A percentile compares a stretch with the other conserved stretches of the same genome.
Evolutionary conservation across 805 yeast genomes (phyloP).

Genomic region (Grigorovia jiainica): DNA sequence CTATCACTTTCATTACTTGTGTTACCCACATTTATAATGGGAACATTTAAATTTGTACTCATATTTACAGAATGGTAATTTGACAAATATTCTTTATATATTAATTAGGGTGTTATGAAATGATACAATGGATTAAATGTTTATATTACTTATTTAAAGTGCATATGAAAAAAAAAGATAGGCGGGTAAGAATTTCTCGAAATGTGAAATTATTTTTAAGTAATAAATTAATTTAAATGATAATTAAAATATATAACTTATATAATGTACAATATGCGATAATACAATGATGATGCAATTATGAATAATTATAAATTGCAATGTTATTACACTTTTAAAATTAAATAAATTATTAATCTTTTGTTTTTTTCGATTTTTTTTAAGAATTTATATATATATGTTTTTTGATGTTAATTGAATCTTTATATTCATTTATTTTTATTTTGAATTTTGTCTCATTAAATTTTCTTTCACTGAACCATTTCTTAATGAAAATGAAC

Average conservation of each 20-base stretch:
- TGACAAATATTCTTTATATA: neutral
- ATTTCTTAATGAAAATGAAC: slow-evolving; percentile 27
- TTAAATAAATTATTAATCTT: neutral
- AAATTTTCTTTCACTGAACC: slow-evolving; percentile 16
- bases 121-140: too few relatives aligned
- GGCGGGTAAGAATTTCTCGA: neutral
- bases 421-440: too few relatives aligned
- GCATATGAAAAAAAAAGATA: neutral
- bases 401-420: too few relatives aligned
- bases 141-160: neutral
- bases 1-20: neutral
- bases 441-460: slow-evolving; percentile 1
- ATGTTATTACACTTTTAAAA: neutral
- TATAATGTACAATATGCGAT: neutral
- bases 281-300: too few relatives aligned
- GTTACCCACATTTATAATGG: neutral
- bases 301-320: too few relatives aligned
- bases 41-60: neutral
- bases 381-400: too few relatives aligned
- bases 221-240: neutral
- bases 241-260: neutral
- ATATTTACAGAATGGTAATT: neutral
- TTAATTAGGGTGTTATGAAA: neutral
- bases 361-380: too few relatives aligned
- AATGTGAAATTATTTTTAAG: too few relatives aligned